Base-by-base conservation (phyloP, 139 green algal genomes). In the Penium margaritaceum region DNA sequence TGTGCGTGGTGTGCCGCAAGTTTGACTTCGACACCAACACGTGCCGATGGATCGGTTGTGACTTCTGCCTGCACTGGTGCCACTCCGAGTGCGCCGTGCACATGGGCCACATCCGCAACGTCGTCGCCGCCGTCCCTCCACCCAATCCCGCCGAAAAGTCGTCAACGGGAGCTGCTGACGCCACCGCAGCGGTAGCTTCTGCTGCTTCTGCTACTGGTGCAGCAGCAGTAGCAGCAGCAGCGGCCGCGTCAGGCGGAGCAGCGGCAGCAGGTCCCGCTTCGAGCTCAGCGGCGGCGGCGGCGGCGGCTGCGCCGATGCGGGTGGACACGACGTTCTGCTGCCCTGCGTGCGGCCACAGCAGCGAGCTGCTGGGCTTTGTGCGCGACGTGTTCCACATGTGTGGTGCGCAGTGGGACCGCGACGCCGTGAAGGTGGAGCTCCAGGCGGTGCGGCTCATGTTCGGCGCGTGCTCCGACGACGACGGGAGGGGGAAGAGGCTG, bases 21-120 rank as follows among this genome's bases (percentile, higher is more conserved):
- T 77, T 77, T 27, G 70, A 77, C 64, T 77, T 77, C 19, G 70
- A 77, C 43, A 33, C 70, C 27, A 77, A 77, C 58, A 77, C 70
- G 39, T 77, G 70, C 32, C 70, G 70, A 3, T 77, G 70, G 70
- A 77, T 77, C 30, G 70, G 70, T 6, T 77, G 70, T 30, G 70
- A 77, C 35, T 77, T 77, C n/a, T 77, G 70, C 34, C 27, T 54
- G 35, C 70, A 77, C 17, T 77, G 70, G 70, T 77, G 70, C 70
- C 70, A 77, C 58, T 76, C 70, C 15, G 70, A 77, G 2, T 77
- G 70, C 70, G 70, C 70, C 12, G 21, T 77, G 14, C 63, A 36
- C n/a, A 55, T 57, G 29, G 63, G 63, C 19, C 30, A 61, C 63
- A 60, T 70, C 21, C 39, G 39, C 39, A 61, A 36, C 21, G n/a